Conservation (phyloP, 768 basidiomycete species). For the Mycena venus region DNA sequence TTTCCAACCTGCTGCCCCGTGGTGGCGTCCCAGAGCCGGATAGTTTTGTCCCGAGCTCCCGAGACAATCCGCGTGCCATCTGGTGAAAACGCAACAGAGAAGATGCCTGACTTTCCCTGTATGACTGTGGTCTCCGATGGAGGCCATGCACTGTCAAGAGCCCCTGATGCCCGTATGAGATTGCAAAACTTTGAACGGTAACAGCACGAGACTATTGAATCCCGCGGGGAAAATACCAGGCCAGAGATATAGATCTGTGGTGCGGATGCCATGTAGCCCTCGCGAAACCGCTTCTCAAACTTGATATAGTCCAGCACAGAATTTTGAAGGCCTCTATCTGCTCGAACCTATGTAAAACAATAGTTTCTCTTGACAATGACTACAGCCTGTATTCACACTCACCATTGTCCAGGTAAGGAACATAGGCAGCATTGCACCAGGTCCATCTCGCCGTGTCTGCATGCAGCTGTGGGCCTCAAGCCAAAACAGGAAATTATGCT, state of each 20-base stretch:
- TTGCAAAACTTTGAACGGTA: not conserved
- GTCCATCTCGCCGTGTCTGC: not conserved
- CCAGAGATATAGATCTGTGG: not conserved
- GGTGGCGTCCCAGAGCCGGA: not conserved
- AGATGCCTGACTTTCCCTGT: not conserved
- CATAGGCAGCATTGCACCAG: not conserved
- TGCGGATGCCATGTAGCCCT: not conserved
- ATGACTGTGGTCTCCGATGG: not conserved
- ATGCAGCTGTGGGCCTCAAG: conserved; percentile 3
- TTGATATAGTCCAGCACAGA: not conserved
- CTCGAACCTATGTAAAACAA: not conserved
- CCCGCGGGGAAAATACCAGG: not conserved
- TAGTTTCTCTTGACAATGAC: not conserved
- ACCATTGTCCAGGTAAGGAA: not conserved
- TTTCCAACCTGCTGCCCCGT: not conserved
- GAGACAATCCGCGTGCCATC: not conserved
- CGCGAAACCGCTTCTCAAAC: conserved; percentile 1
- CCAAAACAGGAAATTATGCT: not conserved
- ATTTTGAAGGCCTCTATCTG: not conserved
- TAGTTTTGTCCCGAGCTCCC: not conserved
- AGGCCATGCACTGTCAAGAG: not conserved
- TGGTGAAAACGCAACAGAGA: not conserved
- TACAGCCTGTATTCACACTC: not conserved
- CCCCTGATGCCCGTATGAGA: not conserved
- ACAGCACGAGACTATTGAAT: not conserved